Evolutionary conservation across 2,329 filamentous ascomycete species (phyloP).

Genomic region (Alternaria sp.): DNA sequence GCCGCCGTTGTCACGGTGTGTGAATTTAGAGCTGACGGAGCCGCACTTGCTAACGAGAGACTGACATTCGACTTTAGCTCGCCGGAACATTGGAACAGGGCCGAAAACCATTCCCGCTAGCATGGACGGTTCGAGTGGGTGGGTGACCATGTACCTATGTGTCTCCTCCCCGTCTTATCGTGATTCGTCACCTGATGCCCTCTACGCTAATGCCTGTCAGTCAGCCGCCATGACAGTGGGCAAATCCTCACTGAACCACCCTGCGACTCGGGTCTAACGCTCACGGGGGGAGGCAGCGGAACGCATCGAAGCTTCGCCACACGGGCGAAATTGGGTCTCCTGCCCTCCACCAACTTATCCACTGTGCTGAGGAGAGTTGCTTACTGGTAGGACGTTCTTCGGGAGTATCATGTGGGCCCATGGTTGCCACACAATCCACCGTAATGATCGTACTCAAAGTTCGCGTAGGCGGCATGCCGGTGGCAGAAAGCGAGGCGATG

Average conservation of each 20-base stretch:
- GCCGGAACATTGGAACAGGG: constrained; percentile 12
- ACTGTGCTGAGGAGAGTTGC: constrained; percentile 8
- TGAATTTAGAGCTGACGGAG: constrained; percentile 40
- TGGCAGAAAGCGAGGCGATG: neutral
- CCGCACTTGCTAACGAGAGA: constrained; percentile 30
- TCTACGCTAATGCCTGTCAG: constrained; percentile 24
- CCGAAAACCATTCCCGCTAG: constrained; percentile 19
- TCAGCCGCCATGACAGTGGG: constrained; percentile 30
- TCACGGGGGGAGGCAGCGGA: constrained; percentile 23
- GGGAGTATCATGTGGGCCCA: constrained; percentile 4
- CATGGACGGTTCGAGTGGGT: constrained; percentile 15
- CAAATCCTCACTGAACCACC: constrained; percentile 21
- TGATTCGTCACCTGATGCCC: constrained; percentile 31
- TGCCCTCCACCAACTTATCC: constrained; percentile 7
- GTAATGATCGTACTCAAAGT: neutral
- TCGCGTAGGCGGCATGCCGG: neutral
- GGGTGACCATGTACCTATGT: constrained; percentile 27
- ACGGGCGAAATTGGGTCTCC: constrained; percentile 21
- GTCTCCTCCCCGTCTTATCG: constrained; percentile 16
- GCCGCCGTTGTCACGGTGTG: constrained; percentile 5
- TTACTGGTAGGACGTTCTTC: constrained; percentile 3
- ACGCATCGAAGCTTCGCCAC: constrained; percentile 36
- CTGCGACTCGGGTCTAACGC: constrained; percentile 26
- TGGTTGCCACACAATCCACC: constrained; percentile 4
- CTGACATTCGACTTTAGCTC: constrained; percentile 19